Conservation (phyloP, 2,329 filamentous ascomycete species). For the Fusarium sp. region DNA sequence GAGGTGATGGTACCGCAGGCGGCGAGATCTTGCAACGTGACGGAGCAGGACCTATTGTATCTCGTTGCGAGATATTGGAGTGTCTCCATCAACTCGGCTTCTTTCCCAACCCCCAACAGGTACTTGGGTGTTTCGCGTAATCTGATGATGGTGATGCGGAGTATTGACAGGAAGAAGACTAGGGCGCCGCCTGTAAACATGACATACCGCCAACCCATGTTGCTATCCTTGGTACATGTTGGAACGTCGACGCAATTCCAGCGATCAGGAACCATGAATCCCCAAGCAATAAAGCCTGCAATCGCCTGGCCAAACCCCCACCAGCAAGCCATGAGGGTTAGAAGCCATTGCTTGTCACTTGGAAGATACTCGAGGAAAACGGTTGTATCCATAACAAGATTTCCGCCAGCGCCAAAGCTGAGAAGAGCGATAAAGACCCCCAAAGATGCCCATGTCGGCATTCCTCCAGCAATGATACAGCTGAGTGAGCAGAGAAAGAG, state of each 20-base stretch:
- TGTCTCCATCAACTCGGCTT: slow-evolving; percentile 13
- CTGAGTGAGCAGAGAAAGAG: slow-evolving; percentile 17
- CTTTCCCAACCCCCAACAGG: slow-evolving; percentile 3
- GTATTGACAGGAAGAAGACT: slow-evolving; percentile 17
- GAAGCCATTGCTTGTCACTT: slow-evolving; percentile 16
- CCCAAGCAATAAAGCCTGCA: slow-evolving; percentile 28
- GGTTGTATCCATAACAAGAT: slow-evolving; percentile 29
- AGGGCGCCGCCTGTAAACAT: slow-evolving; percentile 34
- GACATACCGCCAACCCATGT: slow-evolving; percentile 27
- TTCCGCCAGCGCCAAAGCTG: slow-evolving; percentile 18
- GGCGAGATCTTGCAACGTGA: slow-evolving; percentile 6
- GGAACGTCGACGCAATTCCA: slow-evolving; percentile 10
- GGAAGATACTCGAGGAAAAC: slow-evolving; percentile 31
- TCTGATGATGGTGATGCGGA: slow-evolving; percentile 20
- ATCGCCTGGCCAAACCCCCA: slow-evolving; percentile 27
- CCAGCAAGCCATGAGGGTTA: slow-evolving; percentile 26
- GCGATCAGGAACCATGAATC: neutral
- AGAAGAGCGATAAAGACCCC: slow-evolving; percentile 14
- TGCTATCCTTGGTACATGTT: slow-evolving; percentile 1
- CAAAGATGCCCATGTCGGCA: slow-evolving; percentile 4
- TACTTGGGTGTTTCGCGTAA: slow-evolving; percentile 25
- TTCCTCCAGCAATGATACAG: slow-evolving; percentile 13
- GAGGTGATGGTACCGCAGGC: slow-evolving; percentile 34
- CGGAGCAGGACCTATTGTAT: slow-evolving; percentile 18
- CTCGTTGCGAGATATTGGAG: slow-evolving; percentile 16